Conservation (phyloP, 2,329 filamentous ascomycete genomes). For the Pezicula rhizophila region DNA sequence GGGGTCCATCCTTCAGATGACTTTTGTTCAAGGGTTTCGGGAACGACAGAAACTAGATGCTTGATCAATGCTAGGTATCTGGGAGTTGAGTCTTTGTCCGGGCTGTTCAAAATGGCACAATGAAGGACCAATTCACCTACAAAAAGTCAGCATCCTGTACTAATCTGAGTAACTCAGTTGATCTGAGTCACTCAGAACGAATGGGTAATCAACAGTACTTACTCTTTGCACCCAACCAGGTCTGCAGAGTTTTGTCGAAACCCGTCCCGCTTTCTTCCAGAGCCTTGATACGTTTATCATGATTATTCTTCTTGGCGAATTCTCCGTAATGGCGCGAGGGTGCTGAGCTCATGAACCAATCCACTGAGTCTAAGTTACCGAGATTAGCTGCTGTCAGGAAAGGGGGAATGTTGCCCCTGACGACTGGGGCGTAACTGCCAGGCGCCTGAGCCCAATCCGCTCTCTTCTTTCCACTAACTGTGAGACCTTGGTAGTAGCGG, state of each 20-base stretch:
- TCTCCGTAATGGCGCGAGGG: conserved; percentile 63
- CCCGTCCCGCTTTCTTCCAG: conserved; percentile 55
- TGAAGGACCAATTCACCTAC: conserved; percentile 60
- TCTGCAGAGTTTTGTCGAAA: conserved; percentile 55
- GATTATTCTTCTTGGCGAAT: conserved; percentile 56
- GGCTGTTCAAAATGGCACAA: conserved; percentile 47
- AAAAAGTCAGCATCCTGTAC: conserved; percentile 11
- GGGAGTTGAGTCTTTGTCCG: conserved; percentile 16
- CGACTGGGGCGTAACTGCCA: conserved; percentile 40
- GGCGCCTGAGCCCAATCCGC: conserved; percentile 68
- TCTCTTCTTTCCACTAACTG: conserved; percentile 68
- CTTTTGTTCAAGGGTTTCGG: conserved; percentile 57
- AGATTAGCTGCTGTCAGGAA: conserved; percentile 50
- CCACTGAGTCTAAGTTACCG: conserved; percentile 60
- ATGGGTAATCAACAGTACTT: conserved; percentile 26
- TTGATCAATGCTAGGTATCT: conserved; percentile 50
- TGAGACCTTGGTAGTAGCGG: conserved; percentile 69
- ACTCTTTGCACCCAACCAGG: conserved; percentile 57
- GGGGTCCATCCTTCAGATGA: conserved; percentile 56
- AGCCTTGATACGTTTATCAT: conserved; percentile 57
- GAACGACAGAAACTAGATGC: conserved; percentile 58
- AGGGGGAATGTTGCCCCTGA: conserved; percentile 46
- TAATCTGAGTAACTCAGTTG: not conserved
- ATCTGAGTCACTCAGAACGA: too few relatives aligned
- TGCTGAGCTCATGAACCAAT: conserved; percentile 72